A percentile compares a stretch with the other conserved stretches of the same genome.
phyloP scores from a whole-genome alignment of 1,284 basidiomycete genomes.

The Naganishia albida region DNA sequence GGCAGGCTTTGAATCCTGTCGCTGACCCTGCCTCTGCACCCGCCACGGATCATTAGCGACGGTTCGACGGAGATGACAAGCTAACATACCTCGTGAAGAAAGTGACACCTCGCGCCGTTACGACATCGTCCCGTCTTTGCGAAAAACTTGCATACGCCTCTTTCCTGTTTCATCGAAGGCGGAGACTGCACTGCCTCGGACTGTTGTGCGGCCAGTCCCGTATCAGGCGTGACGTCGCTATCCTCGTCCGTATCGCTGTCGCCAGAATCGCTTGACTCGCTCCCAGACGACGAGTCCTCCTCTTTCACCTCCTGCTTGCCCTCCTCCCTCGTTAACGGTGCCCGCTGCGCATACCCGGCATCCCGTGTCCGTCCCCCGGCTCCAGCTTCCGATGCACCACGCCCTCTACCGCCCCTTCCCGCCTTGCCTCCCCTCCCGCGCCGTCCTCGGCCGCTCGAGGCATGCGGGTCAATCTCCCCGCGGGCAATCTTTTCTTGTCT shows the following conservation, averaged over 20 bases:
- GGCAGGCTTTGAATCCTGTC: neutral
- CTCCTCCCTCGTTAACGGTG: constrained; percentile 2
- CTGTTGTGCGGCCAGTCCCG: neutral
- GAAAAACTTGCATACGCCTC: constrained; percentile 44
- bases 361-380: constrained; percentile 15
- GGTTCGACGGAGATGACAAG: neutral
- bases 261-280: neutral
- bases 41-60: neutral
- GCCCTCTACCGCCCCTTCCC: constrained; percentile 46
- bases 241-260: constrained; percentile 14
- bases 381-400: constrained; percentile 36
- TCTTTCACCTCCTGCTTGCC: constrained; percentile 24
- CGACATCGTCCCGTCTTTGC: constrained; percentile 44
- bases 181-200: neutral
- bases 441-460: constrained; percentile 42
- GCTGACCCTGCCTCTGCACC: constrained; percentile 3
- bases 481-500: constrained; percentile 72
- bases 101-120: constrained; percentile 44
- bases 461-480: constrained; percentile 65
- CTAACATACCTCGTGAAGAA: constrained; percentile 40
- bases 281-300: constrained; percentile 11
- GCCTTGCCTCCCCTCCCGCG: constrained; percentile 36
- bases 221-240: neutral
- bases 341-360: constrained; percentile 14
- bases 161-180: neutral